Evolutionary conservation across 1,139 yeast genomes (phyloP).

Genomic region (Wickerhamomyces sp.): DNA sequence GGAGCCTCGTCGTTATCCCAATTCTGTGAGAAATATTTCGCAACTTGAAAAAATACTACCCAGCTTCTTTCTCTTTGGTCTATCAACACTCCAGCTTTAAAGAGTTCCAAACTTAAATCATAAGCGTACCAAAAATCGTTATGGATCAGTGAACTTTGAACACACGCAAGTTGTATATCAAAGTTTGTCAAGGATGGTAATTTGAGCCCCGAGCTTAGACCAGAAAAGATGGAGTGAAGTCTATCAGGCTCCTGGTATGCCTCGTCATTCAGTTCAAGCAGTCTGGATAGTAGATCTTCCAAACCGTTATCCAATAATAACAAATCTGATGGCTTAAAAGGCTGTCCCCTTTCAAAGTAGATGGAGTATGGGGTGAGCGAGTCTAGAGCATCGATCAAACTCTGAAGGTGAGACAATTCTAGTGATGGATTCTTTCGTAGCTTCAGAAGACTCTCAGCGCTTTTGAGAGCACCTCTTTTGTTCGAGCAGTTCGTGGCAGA

Average conservation of each 20-base stretch:
- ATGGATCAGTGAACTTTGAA: slow-evolving; percentile 52
- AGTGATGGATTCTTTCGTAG: slow-evolving; percentile 32
- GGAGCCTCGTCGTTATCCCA: slow-evolving; percentile 37
- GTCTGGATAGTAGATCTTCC: slow-evolving; percentile 30
- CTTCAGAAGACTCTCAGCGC: slow-evolving; percentile 36
- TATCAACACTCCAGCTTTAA: slow-evolving; percentile 5
- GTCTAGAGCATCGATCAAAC: slow-evolving; percentile 34
- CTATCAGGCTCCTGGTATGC: slow-evolving; percentile 46
- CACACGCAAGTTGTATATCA: slow-evolving; percentile 29
- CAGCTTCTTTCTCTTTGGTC: slow-evolving; percentile 37
- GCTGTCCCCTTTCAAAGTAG: slow-evolving; percentile 31
- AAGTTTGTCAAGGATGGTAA: slow-evolving; percentile 7
- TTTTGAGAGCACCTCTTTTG: slow-evolving; percentile 39
- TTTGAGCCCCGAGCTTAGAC: slow-evolving; percentile 34
- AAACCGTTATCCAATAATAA: slow-evolving; percentile 28
- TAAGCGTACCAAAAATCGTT: slow-evolving; percentile 52
- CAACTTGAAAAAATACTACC: slow-evolving; percentile 61
- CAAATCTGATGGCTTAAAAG: slow-evolving; percentile 35
- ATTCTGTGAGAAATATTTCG: slow-evolving; percentile 35
- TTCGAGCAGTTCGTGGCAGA: slow-evolving; percentile 46
- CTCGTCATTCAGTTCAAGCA: slow-evolving; percentile 51
- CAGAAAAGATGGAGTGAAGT: slow-evolving; percentile 37
- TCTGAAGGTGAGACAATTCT: slow-evolving; percentile 29
- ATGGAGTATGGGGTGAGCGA: slow-evolving; percentile 31
- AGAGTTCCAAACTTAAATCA: slow-evolving; percentile 29